These are phyloP conservation scores for Phenoliferia sp. DNA, from an alignment of 1,284 basidiomycete species.

Conservation along the genomic window DNA sequence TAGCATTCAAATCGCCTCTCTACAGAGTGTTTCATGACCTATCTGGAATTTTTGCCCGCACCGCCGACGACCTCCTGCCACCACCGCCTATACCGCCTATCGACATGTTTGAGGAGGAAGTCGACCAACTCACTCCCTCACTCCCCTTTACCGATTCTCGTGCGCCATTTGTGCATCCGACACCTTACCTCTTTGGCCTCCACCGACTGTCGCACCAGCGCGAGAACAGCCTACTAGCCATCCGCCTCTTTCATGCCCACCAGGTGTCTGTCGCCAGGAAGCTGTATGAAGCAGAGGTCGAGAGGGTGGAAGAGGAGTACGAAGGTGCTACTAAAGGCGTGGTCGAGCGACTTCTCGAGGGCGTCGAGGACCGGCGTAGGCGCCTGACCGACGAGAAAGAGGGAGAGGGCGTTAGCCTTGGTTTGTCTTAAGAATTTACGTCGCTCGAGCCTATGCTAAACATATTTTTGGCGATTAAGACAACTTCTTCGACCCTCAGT, in stretches of 20 bases:
- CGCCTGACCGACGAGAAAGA: constrained; percentile 51
- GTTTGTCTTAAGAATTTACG: no score
- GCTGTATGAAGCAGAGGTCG: constrained; percentile 48
- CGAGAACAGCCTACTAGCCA: constrained; percentile 46
- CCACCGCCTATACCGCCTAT: constrained; percentile 31
- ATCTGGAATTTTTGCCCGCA: constrained; percentile 31
- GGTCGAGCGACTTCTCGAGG: constrained; percentile 46
- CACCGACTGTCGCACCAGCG: constrained; percentile 48
- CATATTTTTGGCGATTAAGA: constrained; percentile 11
- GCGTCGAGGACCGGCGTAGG: constrained; percentile 48
- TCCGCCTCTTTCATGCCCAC: constrained; percentile 48
- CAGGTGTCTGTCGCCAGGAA: constrained; percentile 38
- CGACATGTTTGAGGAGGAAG: constrained; percentile 25
- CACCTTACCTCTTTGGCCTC: constrained; percentile 47
- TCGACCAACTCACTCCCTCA: constrained; percentile 29
- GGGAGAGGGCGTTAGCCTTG: constrained; percentile 47
- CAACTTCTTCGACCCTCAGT: constrained; percentile 25
- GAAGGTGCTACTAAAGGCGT: constrained; percentile 45
- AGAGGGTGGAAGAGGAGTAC: constrained; percentile 48
- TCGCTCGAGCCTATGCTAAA: background rate
- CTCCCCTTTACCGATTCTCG: constrained; percentile 32
- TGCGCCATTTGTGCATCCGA: constrained; percentile 42
- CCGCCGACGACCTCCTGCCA: constrained; percentile 31
- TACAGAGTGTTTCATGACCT: constrained; percentile 35
- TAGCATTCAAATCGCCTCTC: background rate